phyloP scores from a whole-genome alignment of 805 yeast species.

The Candida nitratophila region DNA sequence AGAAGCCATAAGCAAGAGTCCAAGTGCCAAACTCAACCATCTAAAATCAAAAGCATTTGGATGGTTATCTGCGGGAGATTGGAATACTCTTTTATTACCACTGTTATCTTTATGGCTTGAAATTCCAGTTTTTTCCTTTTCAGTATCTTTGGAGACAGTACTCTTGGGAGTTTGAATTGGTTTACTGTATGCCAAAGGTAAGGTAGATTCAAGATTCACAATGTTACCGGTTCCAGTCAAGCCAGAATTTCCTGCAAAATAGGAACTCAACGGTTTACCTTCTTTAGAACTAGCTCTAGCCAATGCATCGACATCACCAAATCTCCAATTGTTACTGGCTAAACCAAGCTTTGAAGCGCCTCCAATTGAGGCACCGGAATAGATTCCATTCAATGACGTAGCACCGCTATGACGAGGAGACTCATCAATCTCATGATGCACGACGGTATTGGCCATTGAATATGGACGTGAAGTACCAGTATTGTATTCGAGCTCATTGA shows the following conservation, averaged over 20 bases:
- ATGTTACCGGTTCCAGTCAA: background rate
- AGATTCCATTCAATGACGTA: background rate
- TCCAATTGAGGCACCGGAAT: slow-evolving; percentile 14
- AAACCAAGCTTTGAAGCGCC: slow-evolving; percentile 15
- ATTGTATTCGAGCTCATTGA: background rate
- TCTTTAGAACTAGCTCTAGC: background rate
- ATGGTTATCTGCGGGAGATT: no score
- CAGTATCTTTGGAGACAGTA: background rate
- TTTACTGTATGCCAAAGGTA: background rate
- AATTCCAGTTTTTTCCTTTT: no score
- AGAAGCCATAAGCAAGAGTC: background rate
- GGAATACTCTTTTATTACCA: no score
- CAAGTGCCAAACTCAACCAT: background rate
- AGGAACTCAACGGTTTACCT: background rate
- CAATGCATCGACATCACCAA: slow-evolving; percentile 13
- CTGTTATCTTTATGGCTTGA: no score
- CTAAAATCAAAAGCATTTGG: background rate
- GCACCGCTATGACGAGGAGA: background rate
- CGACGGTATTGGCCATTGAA: slow-evolving; percentile 1
- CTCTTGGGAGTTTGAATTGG: background rate
- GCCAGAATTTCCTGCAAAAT: background rate
- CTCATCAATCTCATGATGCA: background rate
- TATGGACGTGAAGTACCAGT: background rate
- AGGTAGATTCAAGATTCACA: background rate
- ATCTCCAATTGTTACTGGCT: slow-evolving; percentile 10